Percentiles rank a stretch among this genome's conserved stretches.
Evolutionary conservation across 192 early-diverging fungal genomes (phyloP).

Genomic region (Backusella mclennaniae): DNA sequence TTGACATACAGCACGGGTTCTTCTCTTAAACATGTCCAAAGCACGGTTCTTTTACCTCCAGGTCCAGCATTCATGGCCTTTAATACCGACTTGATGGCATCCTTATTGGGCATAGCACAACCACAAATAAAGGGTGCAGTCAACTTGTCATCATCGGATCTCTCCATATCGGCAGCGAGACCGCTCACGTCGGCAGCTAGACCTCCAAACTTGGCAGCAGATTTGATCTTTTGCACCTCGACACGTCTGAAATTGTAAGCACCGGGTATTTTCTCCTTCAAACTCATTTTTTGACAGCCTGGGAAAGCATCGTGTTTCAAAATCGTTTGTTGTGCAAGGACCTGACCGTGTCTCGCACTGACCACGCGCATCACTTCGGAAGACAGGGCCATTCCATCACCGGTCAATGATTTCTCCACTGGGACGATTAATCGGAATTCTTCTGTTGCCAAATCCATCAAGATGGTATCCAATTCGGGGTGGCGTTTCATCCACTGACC

Average conservation of each 20-base stretch:
- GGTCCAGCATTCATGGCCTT: constrained; percentile 50
- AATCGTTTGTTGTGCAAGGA: constrained; percentile 55
- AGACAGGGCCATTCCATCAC: constrained; percentile 59
- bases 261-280: constrained; percentile 58
- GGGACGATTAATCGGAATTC: constrained; percentile 40
- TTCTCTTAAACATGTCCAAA: constrained; percentile 64
- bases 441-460: constrained; percentile 30
- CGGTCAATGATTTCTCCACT: constrained; percentile 38
- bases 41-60: constrained; percentile 31
- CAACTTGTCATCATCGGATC: constrained; percentile 1
- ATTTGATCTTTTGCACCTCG: constrained; percentile 24
- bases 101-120: constrained; percentile 62
- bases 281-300: constrained; percentile 56
- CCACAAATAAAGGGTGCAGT: constrained; percentile 47
- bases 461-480: constrained; percentile 55
- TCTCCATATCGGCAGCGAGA: constrained; percentile 27
- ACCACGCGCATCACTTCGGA: constrained; percentile 59
- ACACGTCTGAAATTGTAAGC: constrained; percentile 61
- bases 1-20: constrained; percentile 65
- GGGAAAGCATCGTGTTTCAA: constrained; percentile 66
- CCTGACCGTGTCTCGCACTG: constrained; percentile 46
- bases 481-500: constrained; percentile 53
- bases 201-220: constrained; percentile 15
- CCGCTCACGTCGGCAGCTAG: constrained; percentile 11
- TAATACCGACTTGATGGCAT: constrained; percentile 49